Conservation (phyloP, 2,329 filamentous ascomycete species). For the Paramyrothecium sp. region DNA sequence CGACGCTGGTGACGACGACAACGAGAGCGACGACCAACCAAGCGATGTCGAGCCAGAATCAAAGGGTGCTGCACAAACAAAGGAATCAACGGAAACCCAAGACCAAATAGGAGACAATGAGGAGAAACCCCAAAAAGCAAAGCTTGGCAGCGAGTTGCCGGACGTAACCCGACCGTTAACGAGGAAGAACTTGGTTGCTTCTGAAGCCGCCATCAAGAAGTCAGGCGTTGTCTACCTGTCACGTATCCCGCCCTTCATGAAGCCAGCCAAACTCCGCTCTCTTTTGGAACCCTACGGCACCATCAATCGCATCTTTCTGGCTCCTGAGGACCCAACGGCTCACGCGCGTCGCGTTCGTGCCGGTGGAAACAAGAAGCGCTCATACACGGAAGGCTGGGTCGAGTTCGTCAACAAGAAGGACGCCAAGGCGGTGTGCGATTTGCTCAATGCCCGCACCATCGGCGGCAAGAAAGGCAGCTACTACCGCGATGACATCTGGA, state of each 20-base stretch:
- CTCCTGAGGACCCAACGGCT: conserved; percentile 68
- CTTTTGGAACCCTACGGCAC: conserved; percentile 73
- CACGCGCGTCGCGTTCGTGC: conserved; percentile 66
- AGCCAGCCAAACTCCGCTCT: conserved; percentile 72
- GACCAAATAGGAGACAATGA: conserved; percentile 10
- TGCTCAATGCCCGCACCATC: conserved; percentile 74
- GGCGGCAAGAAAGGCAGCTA: conserved; percentile 82
- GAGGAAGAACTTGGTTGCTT: conserved; percentile 67
- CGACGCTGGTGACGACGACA: conserved; percentile 30
- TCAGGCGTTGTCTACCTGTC: conserved; percentile 84
- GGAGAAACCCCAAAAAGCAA: conserved; percentile 20
- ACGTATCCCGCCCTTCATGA: conserved; percentile 86
- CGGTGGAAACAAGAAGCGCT: conserved; percentile 80
- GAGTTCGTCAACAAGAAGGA: conserved; percentile 76
- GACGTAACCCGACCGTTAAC: conserved; percentile 54
- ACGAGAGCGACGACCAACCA: conserved; percentile 16
- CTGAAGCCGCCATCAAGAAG: conserved; percentile 64
- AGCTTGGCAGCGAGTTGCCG: conserved; percentile 36
- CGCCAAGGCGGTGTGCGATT: conserved; percentile 72
- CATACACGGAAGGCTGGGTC: conserved; percentile 84
- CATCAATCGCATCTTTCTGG: conserved; percentile 76
- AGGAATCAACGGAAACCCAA: conserved; percentile 15
- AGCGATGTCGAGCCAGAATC: conserved; percentile 19
- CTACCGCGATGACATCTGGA: conserved; percentile 87
- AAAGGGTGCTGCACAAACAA: conserved; percentile 16